Conservation (phyloP, 164 flowering plant genomes). For the Vitis rotundifolia region DNA sequence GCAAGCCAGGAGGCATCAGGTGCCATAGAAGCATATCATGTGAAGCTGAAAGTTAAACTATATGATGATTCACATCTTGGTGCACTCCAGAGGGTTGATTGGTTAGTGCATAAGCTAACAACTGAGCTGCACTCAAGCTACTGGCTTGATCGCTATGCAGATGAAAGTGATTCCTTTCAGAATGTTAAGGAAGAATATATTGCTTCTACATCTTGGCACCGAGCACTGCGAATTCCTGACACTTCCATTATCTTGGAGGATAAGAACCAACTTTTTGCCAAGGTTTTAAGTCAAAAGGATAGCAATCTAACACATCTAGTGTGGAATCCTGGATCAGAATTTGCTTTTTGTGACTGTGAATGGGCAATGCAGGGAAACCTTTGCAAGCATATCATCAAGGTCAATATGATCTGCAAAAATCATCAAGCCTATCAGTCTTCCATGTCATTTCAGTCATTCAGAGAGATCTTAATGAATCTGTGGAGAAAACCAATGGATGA, state of each 20-base stretch:
- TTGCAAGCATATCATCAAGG: constrained; percentile 95
- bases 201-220: constrained; percentile 89
- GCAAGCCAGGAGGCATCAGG: constrained; percentile 94
- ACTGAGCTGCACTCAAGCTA: constrained; percentile 89
- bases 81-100: constrained; percentile 88
- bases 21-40: constrained; percentile 92
- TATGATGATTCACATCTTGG: constrained; percentile 93
- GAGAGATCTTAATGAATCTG: constrained; percentile 46
- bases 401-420: constrained; percentile 68
- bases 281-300: constrained; percentile 72
- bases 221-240: constrained; percentile 78
- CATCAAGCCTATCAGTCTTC: constrained; percentile 41
- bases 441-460: constrained; percentile 71
- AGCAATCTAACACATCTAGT: constrained; percentile 41
- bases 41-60: constrained; percentile 77
- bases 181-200: constrained; percentile 85
- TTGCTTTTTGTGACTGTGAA: constrained; percentile 83
- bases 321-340: constrained; percentile 97
- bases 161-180: constrained; percentile 84
- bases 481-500: constrained; percentile 74
- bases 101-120: constrained; percentile 93
- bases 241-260: constrained; percentile 58
- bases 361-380: constrained; percentile 94
- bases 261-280: constrained; percentile 57
- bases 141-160: constrained; percentile 94